These are phyloP conservation scores for Linnemannia hyalina DNA, from an alignment of 192 early-diverging fungal species.

Conservation along the genomic window DNA sequence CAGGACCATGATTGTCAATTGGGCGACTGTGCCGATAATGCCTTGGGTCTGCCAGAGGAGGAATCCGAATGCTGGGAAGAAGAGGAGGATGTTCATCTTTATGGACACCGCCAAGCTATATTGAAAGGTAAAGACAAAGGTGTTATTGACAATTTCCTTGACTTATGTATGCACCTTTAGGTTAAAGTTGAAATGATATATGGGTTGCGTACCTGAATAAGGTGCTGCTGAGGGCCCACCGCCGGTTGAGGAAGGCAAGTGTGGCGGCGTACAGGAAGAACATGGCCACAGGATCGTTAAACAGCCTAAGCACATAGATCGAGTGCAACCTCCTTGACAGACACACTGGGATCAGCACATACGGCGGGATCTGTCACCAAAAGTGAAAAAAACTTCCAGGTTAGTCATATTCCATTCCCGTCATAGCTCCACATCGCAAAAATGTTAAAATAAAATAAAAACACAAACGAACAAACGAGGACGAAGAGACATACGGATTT, in stretches of 20 bases:
- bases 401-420: background rate
- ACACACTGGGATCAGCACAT: conserved; percentile 71
- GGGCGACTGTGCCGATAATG: conserved; percentile 59
- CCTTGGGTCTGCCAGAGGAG: conserved; percentile 68
- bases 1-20: conserved; percentile 59
- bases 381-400: conserved; percentile 2
- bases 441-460: background rate
- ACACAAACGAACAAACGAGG: background rate
- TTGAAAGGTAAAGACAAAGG: conserved; percentile 1
- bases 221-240: conserved; percentile 65
- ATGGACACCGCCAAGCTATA: conserved; percentile 84
- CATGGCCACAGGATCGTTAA: conserved; percentile 96
- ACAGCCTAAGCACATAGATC: conserved; percentile 91
- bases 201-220: conserved; percentile 72
- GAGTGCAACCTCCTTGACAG: conserved; percentile 93
- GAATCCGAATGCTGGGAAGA: conserved; percentile 88
- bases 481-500: conserved; percentile 49
- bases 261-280: conserved; percentile 80
- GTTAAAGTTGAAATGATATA: background rate
- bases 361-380: conserved; percentile 71
- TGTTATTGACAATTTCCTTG: background rate
- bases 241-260: conserved; percentile 68
- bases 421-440: too few relatives aligned
- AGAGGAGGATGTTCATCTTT: conserved; percentile 96
- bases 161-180: too few relatives aligned